Base-by-base conservation (phyloP, 208 protist species). In the Leishmania arabica region DNA sequence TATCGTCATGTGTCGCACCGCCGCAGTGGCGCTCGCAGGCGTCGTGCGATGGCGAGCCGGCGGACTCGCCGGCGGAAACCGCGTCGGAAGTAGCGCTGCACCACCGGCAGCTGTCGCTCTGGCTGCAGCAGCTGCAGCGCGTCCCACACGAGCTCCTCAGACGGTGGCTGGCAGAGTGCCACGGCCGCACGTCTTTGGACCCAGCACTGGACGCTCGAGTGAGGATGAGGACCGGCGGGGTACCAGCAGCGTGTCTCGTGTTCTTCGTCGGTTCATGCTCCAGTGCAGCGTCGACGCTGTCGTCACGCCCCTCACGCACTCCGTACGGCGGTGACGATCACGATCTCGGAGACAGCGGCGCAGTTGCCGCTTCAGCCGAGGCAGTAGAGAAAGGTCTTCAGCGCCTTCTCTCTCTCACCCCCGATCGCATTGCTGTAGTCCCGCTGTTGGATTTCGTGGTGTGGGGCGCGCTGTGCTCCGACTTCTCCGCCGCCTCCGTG, bases 371-470 rank as follows among this genome's bases (percentile, higher is more conserved):
- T 7, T 71, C 79, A 3, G 27, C 37, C 19, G 47, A 6, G 45
- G 51, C 31, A 21, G 17, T 68, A 6, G 51, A 65, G 9, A 27
- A 9, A 17, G 42, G 1, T 9, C 31, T 76, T 0, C 56, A 68
- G 1, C 60, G 51, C 1, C 65, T 86, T 9, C 78, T 66, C n/a
- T 60, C 82, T 4, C 65, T 86, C 62, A 77, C 78, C 6, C 54
- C 78, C 3, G 60, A 53, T 24, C 31, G 64, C 31, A 75, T 86
- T 27, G 19, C 13, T 27, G 82, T 82, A 3, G 78, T 86, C 24
- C 82, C 78, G 49, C 40, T 86, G 3, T 6, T 81, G 1, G 82
- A 86, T n/a, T 86, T 86, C 31, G 53, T 86, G 37, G 75, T 71
- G 6, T 86, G 82, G 82, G 82, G 77, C 27, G 65, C 78, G 2